Conservation (phyloP, 2,329 filamentous ascomycete genomes). For the Diplodia mutila region DNA sequence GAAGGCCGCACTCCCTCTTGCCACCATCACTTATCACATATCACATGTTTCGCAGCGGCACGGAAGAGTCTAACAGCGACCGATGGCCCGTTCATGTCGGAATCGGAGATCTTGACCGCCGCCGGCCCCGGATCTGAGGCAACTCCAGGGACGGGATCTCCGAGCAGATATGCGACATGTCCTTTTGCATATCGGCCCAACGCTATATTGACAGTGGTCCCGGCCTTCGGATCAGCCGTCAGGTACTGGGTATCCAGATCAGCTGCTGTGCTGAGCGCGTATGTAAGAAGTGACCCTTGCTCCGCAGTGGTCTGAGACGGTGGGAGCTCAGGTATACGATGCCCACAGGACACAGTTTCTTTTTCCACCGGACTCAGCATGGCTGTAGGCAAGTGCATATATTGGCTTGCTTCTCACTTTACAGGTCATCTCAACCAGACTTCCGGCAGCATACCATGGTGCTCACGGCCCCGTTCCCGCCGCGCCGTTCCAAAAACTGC, state of each 20-base stretch:
- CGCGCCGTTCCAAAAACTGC: neutral
- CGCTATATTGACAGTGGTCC: neutral
- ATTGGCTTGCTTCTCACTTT: neutral
- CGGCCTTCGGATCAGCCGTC: neutral
- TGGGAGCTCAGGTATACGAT: neutral
- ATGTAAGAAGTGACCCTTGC: constrained; percentile 12
- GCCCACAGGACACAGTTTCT: neutral
- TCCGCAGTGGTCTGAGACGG: neutral
- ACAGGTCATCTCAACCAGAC: neutral
- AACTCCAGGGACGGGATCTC: neutral
- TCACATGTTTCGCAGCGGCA: neutral
- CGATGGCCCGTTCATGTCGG: neutral
- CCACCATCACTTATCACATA: neutral
- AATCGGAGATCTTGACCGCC: neutral
- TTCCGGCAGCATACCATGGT: neutral
- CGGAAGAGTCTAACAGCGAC: neutral
- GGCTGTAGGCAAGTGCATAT: neutral
- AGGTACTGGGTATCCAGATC: neutral
- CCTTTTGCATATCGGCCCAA: constrained; percentile 1
- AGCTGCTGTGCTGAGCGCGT: neutral
- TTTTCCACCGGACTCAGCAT: neutral
- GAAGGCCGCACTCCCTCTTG: neutral
- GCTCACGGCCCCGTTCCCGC: neutral
- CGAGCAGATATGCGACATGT: constrained; percentile 14
- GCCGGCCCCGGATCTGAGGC: neutral